Percentiles rank a stretch among this genome's conserved stretches.
These are phyloP conservation scores for Limtongia smithiae DNA, from an alignment of 805 yeast genomes.

Conservation along the genomic window DNA sequence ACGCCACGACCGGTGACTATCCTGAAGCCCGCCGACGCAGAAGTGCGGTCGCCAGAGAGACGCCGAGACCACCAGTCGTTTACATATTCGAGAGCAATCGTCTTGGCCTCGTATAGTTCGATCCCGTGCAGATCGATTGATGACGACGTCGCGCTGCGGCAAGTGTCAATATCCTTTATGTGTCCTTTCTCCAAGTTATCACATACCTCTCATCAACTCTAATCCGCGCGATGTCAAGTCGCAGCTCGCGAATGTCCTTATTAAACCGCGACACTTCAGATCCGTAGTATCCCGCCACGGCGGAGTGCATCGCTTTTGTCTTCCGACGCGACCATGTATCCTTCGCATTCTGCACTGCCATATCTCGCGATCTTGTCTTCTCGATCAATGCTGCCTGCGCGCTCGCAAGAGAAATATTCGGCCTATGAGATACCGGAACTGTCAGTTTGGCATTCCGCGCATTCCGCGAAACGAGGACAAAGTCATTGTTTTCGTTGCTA, in stretches of 20 bases:
- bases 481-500: no score
- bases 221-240: slow-evolving; percentile 5
- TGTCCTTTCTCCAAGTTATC: neutral
- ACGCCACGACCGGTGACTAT: slow-evolving; percentile 26
- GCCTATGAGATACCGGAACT: no score
- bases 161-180: neutral
- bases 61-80: slow-evolving; percentile 19
- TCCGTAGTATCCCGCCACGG: slow-evolving; percentile 2
- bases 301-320: slow-evolving; percentile 3
- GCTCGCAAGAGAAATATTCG: neutral
- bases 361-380: slow-evolving; percentile 4
- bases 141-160: neutral
- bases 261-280: neutral
- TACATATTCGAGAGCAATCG: slow-evolving; percentile 11
- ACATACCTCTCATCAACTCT: slow-evolving; percentile 2
- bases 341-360: slow-evolving; percentile 5
- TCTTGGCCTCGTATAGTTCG: slow-evolving; percentile 7
- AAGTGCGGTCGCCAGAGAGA: neutral
- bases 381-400: neutral
- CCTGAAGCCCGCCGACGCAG: neutral
- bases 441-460: no score
- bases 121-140: slow-evolving; percentile 21
- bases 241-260: slow-evolving; percentile 1
- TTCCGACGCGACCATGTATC: slow-evolving; percentile 9
- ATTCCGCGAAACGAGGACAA: no score